phyloP scores from a whole-genome alignment of 331 rosid genomes.

The Cucumis variabilis region DNA sequence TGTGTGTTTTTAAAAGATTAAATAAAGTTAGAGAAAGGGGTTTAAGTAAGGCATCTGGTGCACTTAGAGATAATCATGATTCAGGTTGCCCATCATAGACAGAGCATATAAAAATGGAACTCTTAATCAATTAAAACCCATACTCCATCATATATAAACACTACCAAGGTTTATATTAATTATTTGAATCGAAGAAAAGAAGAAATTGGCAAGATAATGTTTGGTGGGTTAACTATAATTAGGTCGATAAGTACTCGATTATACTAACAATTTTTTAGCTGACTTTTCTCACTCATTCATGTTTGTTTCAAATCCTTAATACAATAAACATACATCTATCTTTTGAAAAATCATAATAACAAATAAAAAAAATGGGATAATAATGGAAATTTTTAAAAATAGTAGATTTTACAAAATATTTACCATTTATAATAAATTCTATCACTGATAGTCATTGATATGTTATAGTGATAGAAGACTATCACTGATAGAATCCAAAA shows the following conservation, averaged over 20 bases:
- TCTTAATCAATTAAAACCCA: background rate
- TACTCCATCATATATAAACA: no score
- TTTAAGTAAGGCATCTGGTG: background rate
- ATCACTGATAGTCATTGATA: no score
- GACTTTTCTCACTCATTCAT: background rate
- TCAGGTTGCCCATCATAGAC: background rate
- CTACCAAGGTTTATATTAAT: background rate
- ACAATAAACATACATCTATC: background rate
- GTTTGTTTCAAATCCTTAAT: background rate
- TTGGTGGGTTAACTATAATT: constrained; percentile 24
- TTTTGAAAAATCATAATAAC: no score
- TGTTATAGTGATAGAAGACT: no score
- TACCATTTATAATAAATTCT: no score
- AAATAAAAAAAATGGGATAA: no score
- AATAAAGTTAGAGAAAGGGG: background rate
- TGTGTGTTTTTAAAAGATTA: no score
- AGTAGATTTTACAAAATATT: no score
- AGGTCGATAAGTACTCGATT: constrained; percentile 5
- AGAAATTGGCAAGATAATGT: background rate
- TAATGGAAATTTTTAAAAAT: no score
- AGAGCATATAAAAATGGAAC: background rate
- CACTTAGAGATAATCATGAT: background rate
- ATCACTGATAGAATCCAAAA: no score
- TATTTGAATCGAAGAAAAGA: no score
- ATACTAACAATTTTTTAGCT: background rate